Evolutionary conservation across 352 stramenopile species (phyloP), one percentile per base, ranked within the genome.

Genomic region (Aphanomyces stellatus): DNA sequence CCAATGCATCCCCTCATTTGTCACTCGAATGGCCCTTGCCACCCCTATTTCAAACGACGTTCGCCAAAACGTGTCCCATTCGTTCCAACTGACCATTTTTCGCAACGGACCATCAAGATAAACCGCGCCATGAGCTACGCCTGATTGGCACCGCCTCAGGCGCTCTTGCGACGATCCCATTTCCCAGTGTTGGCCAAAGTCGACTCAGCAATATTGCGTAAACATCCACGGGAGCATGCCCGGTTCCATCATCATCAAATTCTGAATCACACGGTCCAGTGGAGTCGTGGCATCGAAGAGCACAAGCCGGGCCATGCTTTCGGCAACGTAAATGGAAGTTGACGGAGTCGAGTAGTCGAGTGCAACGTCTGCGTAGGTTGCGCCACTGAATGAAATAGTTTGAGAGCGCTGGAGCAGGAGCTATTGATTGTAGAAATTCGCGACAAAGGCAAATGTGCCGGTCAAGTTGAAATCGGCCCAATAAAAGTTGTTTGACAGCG

Each of bases 131-230:
- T 65, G 59, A 10, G 25, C 13, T 33, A 11, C 43, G 6, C 8
- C 22, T 25, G 24, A 2, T 6, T 65, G 8, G 31, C 57, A 65
- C 13, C 57, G 25, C n/a, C 17, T 17, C 43, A 56, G 57, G 13
- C 57, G 25, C 31, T 6, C 27, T 17, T 7, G 5, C 25, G 57
- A 28, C 5, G 8, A 17, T 4, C 33, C 40, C 57, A 65, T 65
- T 3, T 34, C 35, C 41, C 60, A 67, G 25, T 33, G 37, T 11
- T 28, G 19, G 27, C 22, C 17, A 10, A 57, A 67, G 8, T 67
- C 60, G 28, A 57, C 34, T n/a, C 43, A 67, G 60, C 60, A 67
- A 31, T 67, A 67, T 27, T 67, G 60, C 24, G 60, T 67, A 37
- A 57, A 67, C 60, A 67, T 65, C 35, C 40, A 65, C 13, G 57